Base-by-base conservation (phyloP, 495 filamentous ascomycete species). In the Penicillium ucsense region DNA sequence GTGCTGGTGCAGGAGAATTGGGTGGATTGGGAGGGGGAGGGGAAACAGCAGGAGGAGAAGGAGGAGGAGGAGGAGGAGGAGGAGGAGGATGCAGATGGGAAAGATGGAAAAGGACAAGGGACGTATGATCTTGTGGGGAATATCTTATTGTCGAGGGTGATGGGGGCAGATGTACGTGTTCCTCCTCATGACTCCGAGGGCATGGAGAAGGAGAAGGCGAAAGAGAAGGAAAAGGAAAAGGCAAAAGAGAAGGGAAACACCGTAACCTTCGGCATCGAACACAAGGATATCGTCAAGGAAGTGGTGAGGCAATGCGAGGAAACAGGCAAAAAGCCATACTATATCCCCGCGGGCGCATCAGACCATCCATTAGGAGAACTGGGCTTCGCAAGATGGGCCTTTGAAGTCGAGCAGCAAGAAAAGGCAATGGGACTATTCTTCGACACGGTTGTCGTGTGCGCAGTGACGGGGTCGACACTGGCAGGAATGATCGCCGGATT, bases 401-500 rank as follows among this genome's bases (percentile, higher is more conserved):
- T 81, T 41, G 80, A 84, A 57, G 76, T 84, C 0, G 62, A 55
- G 27, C 54, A 66, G 56, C 80, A 84, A 66, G 81, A 85, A 61
- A 55, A 55, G 51, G 70, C 75, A 55, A 45, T 72, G 53, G 78
- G 75, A 1, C 45, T 81, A 0, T 76, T 75, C 48, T 85, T 82
- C 57, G 76, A 80, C 43, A 79, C 74, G 4, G 61, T 84, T 0
- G 53, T 85, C 33, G 79, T 83, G 3, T 81, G 79, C 50, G 77
- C 75, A 4, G 81, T 82, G 6, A 84, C 78, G 4, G 81, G 81
- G 8, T 76, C 72, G 30, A 82, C 81, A 0, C 67, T 81, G 59
- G 80, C 73, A 1, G 81, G 81, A 2, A 79, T 83, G 70, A 65
- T 83, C 20, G 80, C 78, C 2, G 81, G 80, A 1, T 83, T 83